Conservation (phyloP, 768 basidiomycete species). For the Kockovaella imperatae region DNA sequence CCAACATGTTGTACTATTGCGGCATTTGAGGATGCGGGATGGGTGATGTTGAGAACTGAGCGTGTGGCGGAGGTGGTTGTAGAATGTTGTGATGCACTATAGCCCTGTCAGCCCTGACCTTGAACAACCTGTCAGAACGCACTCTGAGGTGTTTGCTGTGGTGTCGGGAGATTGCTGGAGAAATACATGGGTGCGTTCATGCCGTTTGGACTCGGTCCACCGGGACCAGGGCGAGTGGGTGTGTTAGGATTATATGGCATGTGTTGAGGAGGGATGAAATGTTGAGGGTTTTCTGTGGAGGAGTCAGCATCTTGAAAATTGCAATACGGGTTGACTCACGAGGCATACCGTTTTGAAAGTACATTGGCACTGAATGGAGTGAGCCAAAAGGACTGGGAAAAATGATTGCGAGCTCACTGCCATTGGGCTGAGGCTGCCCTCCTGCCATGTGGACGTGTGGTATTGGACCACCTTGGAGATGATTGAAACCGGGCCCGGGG, state of each 20-base stretch:
- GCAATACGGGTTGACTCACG: slow-evolving; percentile 10
- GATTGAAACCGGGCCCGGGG: slow-evolving; percentile 16
- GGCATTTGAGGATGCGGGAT: too few relatives aligned
- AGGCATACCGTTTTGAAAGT: slow-evolving; percentile 33
- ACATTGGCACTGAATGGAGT: slow-evolving; percentile 24
- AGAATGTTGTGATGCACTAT: background rate
- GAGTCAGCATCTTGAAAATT: background rate
- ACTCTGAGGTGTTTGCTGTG: slow-evolving; percentile 38
- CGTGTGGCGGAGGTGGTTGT: background rate
- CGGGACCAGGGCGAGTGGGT: slow-evolving; percentile 17
- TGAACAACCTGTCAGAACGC: slow-evolving; percentile 2
- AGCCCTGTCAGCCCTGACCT: background rate
- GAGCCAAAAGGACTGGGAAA: background rate
- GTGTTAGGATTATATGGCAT: slow-evolving; percentile 26
- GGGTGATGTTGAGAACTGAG: too few relatives aligned
- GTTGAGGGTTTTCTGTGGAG: slow-evolving; percentile 17
- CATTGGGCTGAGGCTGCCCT: slow-evolving; percentile 19
- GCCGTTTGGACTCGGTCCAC: slow-evolving; percentile 1
- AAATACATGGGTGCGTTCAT: slow-evolving; percentile 3
- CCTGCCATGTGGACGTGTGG: slow-evolving; percentile 24
- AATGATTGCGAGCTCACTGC: slow-evolving; percentile 12
- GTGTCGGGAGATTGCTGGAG: slow-evolving; percentile 13
- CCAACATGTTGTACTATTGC: too few relatives aligned
- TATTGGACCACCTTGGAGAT: slow-evolving; percentile 14
- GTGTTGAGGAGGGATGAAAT: slow-evolving; percentile 32